Evolutionary conservation across 441 rosid genomes (phyloP), one percentile per base, ranked within the genome.

Genomic region (Pelargonium citronellum): DNA sequence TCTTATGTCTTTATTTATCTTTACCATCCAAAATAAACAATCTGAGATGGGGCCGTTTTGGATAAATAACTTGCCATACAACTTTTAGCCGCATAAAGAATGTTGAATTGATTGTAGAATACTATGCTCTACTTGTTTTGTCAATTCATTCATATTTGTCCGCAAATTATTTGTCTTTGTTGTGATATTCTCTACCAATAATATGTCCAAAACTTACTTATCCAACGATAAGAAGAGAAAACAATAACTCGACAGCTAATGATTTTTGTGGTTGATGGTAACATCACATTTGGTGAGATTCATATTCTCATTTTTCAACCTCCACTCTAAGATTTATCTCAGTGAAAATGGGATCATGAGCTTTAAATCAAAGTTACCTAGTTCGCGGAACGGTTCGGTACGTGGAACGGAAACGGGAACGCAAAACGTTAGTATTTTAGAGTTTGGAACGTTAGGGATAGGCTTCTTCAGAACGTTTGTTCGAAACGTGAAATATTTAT

Each of bases 181-280:
- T 57, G 17, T 17, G 15, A 17, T 57, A 57, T 57, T 57, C 24
- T 57, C 62, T 57, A 57, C 62, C 62, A 57, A 57, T 57, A 39
- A 39, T 39, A 39, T 39, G 43, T 39, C 43, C 43, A 39, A 39
- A 39, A 39, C 43, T 39, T 39, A 39, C 9, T 39, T 39, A 9
- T 39, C 43, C 0, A 39, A 39, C 43, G 43, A 39, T 39, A 39
- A 39, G 43, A 39, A 39, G 43, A 39, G 43, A 9, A 39, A 39
- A 39, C 43, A 39, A 39, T 39, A 39, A 39, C 43, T 39, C 43
- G 43, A 39, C 43, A 57, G 22, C 24, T 22, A 57, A 39, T 39
- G 62, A 20, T 57, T 17, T 57, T 17, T 17, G 11, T 19, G 24
- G 60, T 53, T 53, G 60, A 15, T 53, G 19, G 60, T 55, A 55